Conservation (phyloP, 2,329 filamentous ascomycete genomes). For the Pseudohalonectria lignicola region DNA sequence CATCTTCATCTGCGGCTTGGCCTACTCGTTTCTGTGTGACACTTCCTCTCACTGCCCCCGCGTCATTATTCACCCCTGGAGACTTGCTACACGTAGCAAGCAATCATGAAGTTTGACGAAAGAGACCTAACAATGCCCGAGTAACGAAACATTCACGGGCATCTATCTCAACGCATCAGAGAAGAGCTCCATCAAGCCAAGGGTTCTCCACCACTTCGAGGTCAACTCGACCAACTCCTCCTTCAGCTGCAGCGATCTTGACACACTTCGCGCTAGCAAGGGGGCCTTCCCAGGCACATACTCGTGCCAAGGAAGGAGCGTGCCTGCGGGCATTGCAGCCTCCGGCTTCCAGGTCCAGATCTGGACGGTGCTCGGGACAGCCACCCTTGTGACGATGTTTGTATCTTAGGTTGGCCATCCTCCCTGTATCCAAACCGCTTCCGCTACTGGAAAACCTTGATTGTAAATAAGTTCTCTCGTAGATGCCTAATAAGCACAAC, state of each 20-base stretch:
- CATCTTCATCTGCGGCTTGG: background rate
- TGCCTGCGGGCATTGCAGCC: background rate
- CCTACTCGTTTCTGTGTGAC: background rate
- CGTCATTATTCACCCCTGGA: too few relatives aligned
- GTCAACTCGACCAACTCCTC: slow-evolving; percentile 2
- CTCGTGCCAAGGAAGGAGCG: slow-evolving; percentile 2
- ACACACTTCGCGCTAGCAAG: slow-evolving; percentile 1
- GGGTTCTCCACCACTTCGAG: slow-evolving; percentile 2
- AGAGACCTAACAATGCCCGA: too few relatives aligned
- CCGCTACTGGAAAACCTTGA: too few relatives aligned
- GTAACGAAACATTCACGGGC: background rate
- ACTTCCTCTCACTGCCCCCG: too few relatives aligned
- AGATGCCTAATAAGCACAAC: too few relatives aligned
- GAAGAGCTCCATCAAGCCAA: background rate
- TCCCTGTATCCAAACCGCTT: too few relatives aligned
- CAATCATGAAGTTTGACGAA: too few relatives aligned
- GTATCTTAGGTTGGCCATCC: too few relatives aligned
- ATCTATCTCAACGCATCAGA: slow-evolving; percentile 1
- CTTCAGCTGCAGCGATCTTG: slow-evolving; percentile 2
- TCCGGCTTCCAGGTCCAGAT: background rate
- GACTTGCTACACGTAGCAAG: too few relatives aligned
- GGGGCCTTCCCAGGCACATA: slow-evolving; percentile 3
- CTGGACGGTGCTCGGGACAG: background rate
- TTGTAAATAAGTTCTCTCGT: too few relatives aligned
- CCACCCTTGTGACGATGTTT: background rate